Conservation (phyloP, 176 grass and related monocot genomes). For the Hsuehochloa calcarea region DNA sequence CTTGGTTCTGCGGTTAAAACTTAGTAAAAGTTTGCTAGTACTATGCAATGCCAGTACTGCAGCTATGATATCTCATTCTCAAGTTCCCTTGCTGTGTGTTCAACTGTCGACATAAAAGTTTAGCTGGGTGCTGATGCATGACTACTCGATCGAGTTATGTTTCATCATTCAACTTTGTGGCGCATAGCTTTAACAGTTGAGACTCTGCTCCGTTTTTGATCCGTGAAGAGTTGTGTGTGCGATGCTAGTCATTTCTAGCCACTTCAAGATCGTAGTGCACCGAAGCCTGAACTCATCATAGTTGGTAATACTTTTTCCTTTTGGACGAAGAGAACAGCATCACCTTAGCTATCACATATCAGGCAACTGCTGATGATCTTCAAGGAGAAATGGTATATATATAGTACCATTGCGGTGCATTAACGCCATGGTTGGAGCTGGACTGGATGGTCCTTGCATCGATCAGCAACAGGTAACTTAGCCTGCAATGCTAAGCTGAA, state of each 20-base stretch:
- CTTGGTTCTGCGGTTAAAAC: background rate
- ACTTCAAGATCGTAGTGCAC: background rate
- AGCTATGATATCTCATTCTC: background rate
- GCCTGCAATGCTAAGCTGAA: background rate
- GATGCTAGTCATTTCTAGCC: background rate
- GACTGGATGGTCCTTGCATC: background rate
- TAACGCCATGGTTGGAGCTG: background rate
- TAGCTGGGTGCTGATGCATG: background rate
- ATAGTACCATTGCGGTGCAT: background rate
- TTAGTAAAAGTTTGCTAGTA: background rate
- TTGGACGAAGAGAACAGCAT: constrained; percentile 3
- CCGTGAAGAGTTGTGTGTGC: constrained; percentile 18
- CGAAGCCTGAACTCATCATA: background rate
- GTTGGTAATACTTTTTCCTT: background rate
- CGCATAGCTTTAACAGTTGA: constrained; percentile 34
- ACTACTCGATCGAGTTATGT: constrained; percentile 13
- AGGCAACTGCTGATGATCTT: background rate
- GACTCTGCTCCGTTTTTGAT: constrained; percentile 32
- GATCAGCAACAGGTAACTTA: background rate
- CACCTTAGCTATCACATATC: background rate
- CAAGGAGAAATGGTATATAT: background rate
- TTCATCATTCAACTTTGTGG: constrained; percentile 38
- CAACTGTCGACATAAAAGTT: background rate
- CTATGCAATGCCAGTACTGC: background rate
- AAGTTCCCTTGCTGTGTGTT: background rate